Percentiles rank a stretch among this genome's conserved stretches.
Conservation (phyloP, 208 protist species). For the Leishmania guyanensis region DNA sequence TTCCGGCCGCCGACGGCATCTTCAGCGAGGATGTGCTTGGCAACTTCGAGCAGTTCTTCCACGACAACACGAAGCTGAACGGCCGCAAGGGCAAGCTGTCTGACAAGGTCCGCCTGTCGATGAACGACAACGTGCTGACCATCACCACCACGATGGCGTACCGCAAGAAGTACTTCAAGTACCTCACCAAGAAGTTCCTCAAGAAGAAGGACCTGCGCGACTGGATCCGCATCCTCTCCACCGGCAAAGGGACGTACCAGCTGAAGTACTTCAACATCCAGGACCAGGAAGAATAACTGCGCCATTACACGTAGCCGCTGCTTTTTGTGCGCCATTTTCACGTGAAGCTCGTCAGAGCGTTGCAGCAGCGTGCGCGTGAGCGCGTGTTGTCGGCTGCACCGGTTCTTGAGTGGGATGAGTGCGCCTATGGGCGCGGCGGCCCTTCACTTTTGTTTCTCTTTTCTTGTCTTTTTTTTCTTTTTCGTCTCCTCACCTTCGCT, state of each 20-base stretch:
- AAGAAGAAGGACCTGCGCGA: slow-evolving; percentile 99
- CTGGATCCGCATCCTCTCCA: slow-evolving; percentile 97
- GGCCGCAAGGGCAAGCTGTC: slow-evolving; percentile 97
- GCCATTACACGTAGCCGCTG: neutral
- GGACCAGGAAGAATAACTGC: slow-evolving; percentile 88
- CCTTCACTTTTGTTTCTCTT: neutral
- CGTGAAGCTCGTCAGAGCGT: neutral
- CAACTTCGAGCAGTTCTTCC: slow-evolving; percentile 96
- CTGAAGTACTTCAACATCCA: slow-evolving; percentile 99
- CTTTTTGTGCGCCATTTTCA: neutral
- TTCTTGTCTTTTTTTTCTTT: neutral
- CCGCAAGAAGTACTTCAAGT: slow-evolving; percentile 99
- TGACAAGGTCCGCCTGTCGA: slow-evolving; percentile 88
- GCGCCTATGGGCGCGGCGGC: neutral
- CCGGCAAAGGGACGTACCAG: slow-evolving; percentile 95
- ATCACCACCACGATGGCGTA: slow-evolving; percentile 93
- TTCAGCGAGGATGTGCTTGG: slow-evolving; percentile 87
- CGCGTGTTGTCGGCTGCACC: too few species aligned
- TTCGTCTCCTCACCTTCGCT: neutral
- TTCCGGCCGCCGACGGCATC: slow-evolving; percentile 66
- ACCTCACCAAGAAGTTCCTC: slow-evolving; percentile 99
- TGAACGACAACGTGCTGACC: slow-evolving; percentile 93
- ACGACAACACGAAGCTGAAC: slow-evolving; percentile 98
- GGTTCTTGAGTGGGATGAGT: too few species aligned
- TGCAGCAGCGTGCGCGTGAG: neutral